Conservation (phyloP, 495 filamentous ascomycete species). For the Penicillium lagena region DNA sequence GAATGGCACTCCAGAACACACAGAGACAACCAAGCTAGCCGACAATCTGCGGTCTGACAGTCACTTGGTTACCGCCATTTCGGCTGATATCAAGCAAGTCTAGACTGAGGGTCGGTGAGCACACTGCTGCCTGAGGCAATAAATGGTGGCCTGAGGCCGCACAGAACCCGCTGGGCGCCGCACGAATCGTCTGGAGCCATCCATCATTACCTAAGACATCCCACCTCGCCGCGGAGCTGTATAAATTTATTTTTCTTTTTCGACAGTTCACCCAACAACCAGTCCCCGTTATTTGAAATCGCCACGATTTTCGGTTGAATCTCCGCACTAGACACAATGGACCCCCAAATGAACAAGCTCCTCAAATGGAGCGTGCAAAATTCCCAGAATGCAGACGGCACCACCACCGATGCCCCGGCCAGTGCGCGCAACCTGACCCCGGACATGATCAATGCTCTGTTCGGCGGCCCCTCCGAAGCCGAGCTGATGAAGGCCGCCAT, state of each 20-base stretch:
- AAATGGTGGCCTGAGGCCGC: too few relatives aligned
- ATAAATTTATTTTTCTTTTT: too few relatives aligned
- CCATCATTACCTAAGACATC: not conserved
- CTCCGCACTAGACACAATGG: constrained; percentile 19
- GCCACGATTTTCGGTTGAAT: too few relatives aligned
- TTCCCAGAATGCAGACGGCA: constrained; percentile 36
- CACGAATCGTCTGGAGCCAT: constrained; percentile 15
- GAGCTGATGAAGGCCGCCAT: constrained; percentile 85
- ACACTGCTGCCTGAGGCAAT: too few relatives aligned
- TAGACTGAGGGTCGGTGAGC: not conserved
- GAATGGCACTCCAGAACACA: too few relatives aligned
- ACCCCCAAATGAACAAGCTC: constrained; percentile 64
- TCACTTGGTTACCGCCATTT: constrained; percentile 11
- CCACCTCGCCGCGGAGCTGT: too few relatives aligned
- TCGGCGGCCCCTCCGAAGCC: constrained; percentile 79
- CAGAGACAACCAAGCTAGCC: too few relatives aligned
- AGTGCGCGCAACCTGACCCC: constrained; percentile 48
- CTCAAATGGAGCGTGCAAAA: constrained; percentile 94
- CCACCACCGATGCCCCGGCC: constrained; percentile 29
- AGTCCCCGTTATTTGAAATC: constrained; percentile 1
- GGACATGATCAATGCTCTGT: constrained; percentile 61
- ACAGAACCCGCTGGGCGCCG: constrained; percentile 11
- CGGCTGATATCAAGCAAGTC: too few relatives aligned
- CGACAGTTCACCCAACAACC: not conserved
- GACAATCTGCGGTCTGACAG: not conserved